Evolutionary conservation across 306 rosid genomes (phyloP).

Genomic region (Pyrus communis): DNA sequence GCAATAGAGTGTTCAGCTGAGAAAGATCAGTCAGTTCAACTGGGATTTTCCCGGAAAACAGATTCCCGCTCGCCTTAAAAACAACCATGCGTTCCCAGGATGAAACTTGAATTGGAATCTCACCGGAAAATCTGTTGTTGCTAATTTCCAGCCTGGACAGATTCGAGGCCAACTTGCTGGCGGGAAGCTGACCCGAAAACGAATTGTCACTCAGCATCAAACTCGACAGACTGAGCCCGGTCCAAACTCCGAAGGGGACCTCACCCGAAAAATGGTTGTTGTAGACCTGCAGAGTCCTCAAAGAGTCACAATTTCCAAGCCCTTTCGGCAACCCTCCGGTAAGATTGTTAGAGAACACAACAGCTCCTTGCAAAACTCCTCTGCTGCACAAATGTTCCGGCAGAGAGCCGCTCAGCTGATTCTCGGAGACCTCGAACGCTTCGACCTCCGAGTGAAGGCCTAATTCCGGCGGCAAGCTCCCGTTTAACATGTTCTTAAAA

Average conservation of each 20-base stretch:
- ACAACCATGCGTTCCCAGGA: constrained; percentile 39
- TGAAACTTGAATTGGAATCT: constrained; percentile 39
- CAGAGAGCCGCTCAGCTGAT: constrained; percentile 49
- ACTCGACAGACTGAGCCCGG: constrained; percentile 31
- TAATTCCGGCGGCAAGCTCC: constrained; percentile 64
- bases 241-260: constrained; percentile 67
- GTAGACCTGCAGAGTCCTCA: constrained; percentile 35
- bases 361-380: constrained; percentile 41
- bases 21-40: constrained; percentile 48
- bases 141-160: constrained; percentile 56
- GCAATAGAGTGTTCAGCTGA: constrained; percentile 34
- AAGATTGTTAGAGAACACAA: constrained; percentile 51
- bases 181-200: constrained; percentile 66
- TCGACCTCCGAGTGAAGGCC: constrained; percentile 60
- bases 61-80: constrained; percentile 62
- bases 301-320: constrained; percentile 50
- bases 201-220: constrained; percentile 56
- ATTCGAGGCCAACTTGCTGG: constrained; percentile 31
- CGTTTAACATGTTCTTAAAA: constrained; percentile 55
- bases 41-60: constrained; percentile 58
- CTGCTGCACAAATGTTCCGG: constrained; percentile 63
- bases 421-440: constrained; percentile 51
- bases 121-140: constrained; percentile 64
- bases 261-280: constrained; percentile 58
- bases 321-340: constrained; percentile 49